Conservation (phyloP, 805 yeast species). For the Spathaspora boniae region DNA sequence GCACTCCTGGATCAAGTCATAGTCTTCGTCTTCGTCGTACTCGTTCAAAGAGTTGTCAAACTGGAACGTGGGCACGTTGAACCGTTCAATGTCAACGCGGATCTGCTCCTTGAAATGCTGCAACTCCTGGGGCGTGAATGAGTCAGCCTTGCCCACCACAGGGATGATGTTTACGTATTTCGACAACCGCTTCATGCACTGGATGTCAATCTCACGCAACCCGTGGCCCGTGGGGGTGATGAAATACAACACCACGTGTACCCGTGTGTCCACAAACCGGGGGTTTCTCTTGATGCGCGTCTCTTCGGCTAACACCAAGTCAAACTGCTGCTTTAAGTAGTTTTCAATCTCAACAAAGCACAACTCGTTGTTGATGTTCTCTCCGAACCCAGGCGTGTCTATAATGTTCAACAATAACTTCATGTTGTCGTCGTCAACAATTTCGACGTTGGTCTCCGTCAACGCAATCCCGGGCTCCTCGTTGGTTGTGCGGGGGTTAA, state of each 20-base stretch:
- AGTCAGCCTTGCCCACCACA: constrained; percentile 42
- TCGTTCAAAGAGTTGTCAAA: constrained; percentile 51
- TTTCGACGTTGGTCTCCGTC: constrained; percentile 61
- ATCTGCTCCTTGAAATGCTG: constrained; percentile 59
- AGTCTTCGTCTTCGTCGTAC: constrained; percentile 71
- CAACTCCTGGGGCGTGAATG: constrained; percentile 43
- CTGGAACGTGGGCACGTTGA: constrained; percentile 71
- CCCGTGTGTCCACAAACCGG: constrained; percentile 77
- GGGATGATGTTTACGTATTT: constrained; percentile 43
- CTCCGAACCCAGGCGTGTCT: constrained; percentile 78
- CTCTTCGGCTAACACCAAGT: constrained; percentile 78
- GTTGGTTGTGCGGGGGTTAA: constrained; percentile 57
- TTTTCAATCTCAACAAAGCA: constrained; percentile 65
- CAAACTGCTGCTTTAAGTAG: constrained; percentile 74
- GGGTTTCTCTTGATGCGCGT: constrained; percentile 86
- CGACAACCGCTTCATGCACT: constrained; percentile 39
- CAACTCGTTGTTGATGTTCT: constrained; percentile 63
- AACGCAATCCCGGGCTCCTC: constrained; percentile 75
- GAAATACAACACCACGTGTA: constrained; percentile 55
- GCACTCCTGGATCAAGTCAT: constrained; percentile 70
- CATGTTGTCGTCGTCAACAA: constrained; percentile 56
- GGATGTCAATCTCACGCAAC: constrained; percentile 38
- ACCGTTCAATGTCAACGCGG: constrained; percentile 59
- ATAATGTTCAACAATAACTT: constrained; percentile 57
- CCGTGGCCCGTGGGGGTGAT: constrained; percentile 47